Percentiles rank a stretch among this genome's conserved stretches.
These are phyloP conservation scores for Phytophthora lateralis DNA, from an alignment of 352 stramenopile genomes.

Conservation along the genomic window DNA sequence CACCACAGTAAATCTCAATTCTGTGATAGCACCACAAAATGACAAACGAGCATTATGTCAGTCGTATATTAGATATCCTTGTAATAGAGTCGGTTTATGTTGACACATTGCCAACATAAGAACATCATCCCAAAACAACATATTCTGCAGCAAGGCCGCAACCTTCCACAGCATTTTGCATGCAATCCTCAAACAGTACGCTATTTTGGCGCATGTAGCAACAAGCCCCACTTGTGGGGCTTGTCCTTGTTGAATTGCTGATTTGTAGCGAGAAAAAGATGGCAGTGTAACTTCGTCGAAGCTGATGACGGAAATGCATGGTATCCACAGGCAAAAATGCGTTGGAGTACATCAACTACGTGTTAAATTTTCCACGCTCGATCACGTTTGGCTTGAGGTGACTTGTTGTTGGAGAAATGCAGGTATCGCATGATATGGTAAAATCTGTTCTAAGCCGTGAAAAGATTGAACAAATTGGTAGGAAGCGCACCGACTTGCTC, in stretches of 20 bases:
- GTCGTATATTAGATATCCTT: background rate
- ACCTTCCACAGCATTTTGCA: background rate
- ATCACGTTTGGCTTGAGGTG: background rate
- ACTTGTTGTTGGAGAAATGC: background rate
- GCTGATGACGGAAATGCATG: background rate
- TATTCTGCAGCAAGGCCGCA: background rate
- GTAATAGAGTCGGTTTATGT: background rate
- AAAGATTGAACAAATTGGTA: background rate
- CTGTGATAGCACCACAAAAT: no score
- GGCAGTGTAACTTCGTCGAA: conserved; percentile 18
- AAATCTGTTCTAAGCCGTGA: conserved; percentile 2
- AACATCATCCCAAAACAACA: conserved; percentile 6
- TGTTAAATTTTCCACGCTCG: background rate
- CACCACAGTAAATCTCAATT: conserved; percentile 16
- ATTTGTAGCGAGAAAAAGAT: conserved; percentile 9
- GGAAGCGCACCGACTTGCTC: background rate
- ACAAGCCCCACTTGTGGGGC: conserved; percentile 21
- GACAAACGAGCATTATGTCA: background rate
- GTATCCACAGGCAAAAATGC: conserved; percentile 7
- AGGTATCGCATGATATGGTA: background rate
- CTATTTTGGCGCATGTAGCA: conserved; percentile 11
- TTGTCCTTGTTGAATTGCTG: conserved; percentile 20
- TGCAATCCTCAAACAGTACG: conserved; percentile 17
- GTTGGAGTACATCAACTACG: conserved; percentile 12
- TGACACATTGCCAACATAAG: conserved; percentile 1